Percentiles rank a stretch among this genome's conserved stretches.
Evolutionary conservation across 2,329 filamentous ascomycete genomes (phyloP).

Genomic region (Ilyonectria sp.): DNA sequence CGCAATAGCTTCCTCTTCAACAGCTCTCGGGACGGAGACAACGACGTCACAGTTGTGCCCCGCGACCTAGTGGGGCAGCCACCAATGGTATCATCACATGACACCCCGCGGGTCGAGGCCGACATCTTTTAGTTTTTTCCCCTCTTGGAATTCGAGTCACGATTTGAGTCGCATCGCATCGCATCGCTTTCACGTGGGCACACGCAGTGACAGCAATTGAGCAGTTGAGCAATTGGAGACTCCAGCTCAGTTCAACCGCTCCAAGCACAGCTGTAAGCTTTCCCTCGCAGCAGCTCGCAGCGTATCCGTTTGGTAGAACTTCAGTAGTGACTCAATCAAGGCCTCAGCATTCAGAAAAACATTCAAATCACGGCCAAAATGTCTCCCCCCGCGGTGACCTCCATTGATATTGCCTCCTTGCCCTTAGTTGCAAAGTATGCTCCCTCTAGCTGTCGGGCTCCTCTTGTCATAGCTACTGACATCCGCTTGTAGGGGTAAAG

Average conservation of each 20-base stretch:
- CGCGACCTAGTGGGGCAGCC: not conserved
- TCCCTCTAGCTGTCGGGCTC: not conserved
- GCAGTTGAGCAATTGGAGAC: not conserved
- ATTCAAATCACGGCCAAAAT: not conserved
- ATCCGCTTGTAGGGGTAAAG: slow-evolving; percentile 67
- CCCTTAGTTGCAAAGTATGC: not conserved
- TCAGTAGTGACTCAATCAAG: not conserved
- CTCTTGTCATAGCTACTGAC: not conserved
- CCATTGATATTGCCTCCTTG: not conserved
- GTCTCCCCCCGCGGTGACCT: not conserved
- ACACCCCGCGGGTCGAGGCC: not conserved
- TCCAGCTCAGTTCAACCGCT: not conserved
- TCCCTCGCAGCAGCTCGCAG: not conserved
- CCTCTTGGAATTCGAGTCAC: not conserved
- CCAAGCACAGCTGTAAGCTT: not conserved
- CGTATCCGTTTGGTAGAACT: not conserved
- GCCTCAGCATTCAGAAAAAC: not conserved
- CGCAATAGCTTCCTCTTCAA: too few species aligned
- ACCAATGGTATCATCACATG: not conserved
- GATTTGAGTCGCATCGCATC: not conserved
- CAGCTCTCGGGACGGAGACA: too few species aligned
- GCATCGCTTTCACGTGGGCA: not conserved
- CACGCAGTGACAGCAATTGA: not conserved
- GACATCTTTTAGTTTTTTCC: not conserved
- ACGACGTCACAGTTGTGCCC: not conserved